Percentiles rank a stretch among this genome's conserved stretches.
Evolutionary conservation across 257 asterid genomes (phyloP).

Genomic region (Voacanga thouarsii): DNA sequence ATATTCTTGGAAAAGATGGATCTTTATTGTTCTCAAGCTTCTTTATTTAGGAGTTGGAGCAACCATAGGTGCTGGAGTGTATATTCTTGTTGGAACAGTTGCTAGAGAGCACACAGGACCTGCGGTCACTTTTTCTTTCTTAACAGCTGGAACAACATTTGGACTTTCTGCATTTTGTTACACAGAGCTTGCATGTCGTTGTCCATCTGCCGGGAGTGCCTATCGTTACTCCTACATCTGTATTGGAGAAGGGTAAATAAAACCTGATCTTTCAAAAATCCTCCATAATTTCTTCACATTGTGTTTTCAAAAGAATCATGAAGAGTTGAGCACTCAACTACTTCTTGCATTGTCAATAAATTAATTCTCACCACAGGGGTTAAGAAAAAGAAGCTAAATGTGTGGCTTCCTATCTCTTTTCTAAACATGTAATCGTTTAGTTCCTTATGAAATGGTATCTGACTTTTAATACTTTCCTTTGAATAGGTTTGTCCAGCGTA

Average conservation of each 20-base stretch:
- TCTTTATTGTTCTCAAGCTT: slow-evolving; percentile 10
- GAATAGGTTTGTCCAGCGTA: neutral
- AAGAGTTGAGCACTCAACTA: neutral
- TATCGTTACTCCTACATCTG: slow-evolving; percentile 96
- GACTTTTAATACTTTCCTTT: neutral
- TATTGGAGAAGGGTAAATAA: slow-evolving; percentile 81
- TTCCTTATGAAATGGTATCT: neutral
- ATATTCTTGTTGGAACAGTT: slow-evolving; percentile 91
- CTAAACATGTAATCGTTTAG: neutral
- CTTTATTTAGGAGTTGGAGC: slow-evolving; percentile 80
- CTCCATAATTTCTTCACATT: neutral
- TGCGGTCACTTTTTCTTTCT: slow-evolving; percentile 79
- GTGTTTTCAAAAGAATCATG: neutral
- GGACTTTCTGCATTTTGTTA: slow-evolving; percentile 96
- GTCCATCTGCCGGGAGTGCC: slow-evolving; percentile 99
- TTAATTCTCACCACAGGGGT: neutral
- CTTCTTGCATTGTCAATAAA: neutral
- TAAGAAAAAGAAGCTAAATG: neutral
- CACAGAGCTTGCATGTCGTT: slow-evolving; percentile 91
- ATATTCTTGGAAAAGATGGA: neutral
- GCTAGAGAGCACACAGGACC: slow-evolving; percentile 98
- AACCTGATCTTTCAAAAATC: neutral
- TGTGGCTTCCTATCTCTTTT: neutral
- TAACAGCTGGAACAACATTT: slow-evolving; percentile 94
- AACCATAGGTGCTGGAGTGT: slow-evolving; percentile 97